Evolutionary conservation across 2,329 filamentous ascomycete genomes (phyloP).

Genomic region (Venturia nashicola): DNA sequence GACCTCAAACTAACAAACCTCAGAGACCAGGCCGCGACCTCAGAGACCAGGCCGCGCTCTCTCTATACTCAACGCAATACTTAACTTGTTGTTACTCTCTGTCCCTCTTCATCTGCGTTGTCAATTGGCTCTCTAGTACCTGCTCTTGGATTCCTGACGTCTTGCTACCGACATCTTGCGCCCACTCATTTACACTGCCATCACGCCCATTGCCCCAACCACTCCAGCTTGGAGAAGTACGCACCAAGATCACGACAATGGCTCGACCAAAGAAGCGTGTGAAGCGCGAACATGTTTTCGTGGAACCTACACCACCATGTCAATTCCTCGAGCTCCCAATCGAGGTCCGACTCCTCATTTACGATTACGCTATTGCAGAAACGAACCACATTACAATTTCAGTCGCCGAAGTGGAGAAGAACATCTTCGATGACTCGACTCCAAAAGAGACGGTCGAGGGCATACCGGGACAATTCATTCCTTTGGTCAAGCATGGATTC

Average conservation of each 20-base stretch:
- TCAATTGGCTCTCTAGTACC: no score
- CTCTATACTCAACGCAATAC: no score
- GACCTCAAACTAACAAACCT: not conserved
- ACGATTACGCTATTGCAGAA: slow-evolving; percentile 5
- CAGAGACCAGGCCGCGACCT: no score
- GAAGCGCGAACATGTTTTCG: not conserved
- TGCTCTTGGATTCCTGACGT: no score
- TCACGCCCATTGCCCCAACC: not conserved
- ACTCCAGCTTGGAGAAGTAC: not conserved
- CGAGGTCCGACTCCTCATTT: slow-evolving; percentile 9
- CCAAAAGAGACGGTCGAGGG: not conserved
- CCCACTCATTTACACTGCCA: no score
- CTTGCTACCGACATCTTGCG: no score
- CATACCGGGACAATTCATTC: slow-evolving; percentile 7
- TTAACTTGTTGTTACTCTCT: not conserved
- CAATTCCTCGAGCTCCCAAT: slow-evolving; percentile 7
- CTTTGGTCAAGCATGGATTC: slow-evolving; percentile 3
- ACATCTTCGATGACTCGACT: not conserved
- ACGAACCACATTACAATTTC: slow-evolving; percentile 7
- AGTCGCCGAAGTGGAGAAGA: slow-evolving; percentile 2
- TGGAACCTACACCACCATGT: not conserved
- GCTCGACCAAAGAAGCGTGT: not conserved
- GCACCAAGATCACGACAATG: not conserved
- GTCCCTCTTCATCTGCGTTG: no score
- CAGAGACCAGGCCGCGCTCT: no score